phyloP scores from a whole-genome alignment of 1,139 yeast species.

The Yamadazyma atmosphaerica region DNA sequence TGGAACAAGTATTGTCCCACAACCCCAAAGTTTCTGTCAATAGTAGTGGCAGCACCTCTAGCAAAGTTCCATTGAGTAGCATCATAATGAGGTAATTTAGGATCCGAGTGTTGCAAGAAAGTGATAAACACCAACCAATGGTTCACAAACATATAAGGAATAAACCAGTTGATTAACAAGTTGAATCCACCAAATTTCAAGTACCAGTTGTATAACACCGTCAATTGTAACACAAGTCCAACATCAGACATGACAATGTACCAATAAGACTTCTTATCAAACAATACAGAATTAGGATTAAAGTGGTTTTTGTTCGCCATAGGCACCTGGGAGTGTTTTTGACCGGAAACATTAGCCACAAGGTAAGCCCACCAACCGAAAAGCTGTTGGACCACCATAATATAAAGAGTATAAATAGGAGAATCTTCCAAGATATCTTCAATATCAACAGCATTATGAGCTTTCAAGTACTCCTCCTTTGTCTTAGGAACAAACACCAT shows the following conservation, averaged over 20 bases:
- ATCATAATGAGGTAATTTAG: constrained; percentile 58
- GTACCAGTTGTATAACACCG: constrained; percentile 50
- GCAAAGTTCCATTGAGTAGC: constrained; percentile 62
- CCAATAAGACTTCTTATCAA: constrained; percentile 58
- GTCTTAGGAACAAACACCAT: constrained; percentile 62
- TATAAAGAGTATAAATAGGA: constrained; percentile 48
- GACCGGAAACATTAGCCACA: constrained; percentile 52
- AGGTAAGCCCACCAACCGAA: constrained; percentile 55
- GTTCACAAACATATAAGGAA: constrained; percentile 59
- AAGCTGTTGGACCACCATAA: constrained; percentile 50
- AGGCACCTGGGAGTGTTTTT: constrained; percentile 38
- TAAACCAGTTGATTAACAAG: constrained; percentile 50
- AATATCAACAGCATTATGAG: constrained; percentile 27
- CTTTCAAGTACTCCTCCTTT: constrained; percentile 42
- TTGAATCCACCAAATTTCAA: constrained; percentile 48
- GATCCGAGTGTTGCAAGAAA: constrained; percentile 60
- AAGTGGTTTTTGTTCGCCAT: constrained; percentile 43
- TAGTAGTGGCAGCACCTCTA: constrained; percentile 67
- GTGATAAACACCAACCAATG: constrained; percentile 68
- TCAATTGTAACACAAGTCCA: constrained; percentile 45
- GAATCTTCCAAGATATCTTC: constrained; percentile 55
- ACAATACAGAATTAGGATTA: constrained; percentile 53
- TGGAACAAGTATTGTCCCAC: constrained; percentile 59
- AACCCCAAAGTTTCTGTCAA: constrained; percentile 63
- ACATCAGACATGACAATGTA: constrained; percentile 53